These are phyloP conservation scores for Fraxinus americana DNA, from an alignment of 257 asterid genomes.

Conservation along the genomic window DNA sequence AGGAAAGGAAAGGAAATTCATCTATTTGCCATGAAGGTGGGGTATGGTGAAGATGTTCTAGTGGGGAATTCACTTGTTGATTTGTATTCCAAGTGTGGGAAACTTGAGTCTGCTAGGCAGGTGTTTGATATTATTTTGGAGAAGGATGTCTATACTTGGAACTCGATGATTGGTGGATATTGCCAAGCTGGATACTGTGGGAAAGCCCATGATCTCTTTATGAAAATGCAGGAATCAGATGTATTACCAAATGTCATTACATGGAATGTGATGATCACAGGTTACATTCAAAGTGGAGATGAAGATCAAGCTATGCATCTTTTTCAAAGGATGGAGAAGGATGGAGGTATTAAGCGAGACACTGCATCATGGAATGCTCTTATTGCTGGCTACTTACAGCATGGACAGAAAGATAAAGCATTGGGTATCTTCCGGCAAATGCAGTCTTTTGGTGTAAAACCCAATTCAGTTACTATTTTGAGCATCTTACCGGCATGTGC, in stretches of 20 bases:
- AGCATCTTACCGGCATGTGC: slow-evolving; percentile 80
- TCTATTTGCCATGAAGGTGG: slow-evolving; percentile 56
- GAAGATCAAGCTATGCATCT: slow-evolving; percentile 82
- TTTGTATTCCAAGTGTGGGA: slow-evolving; percentile 78
- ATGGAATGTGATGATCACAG: slow-evolving; percentile 78
- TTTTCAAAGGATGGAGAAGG: slow-evolving; percentile 67
- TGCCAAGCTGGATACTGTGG: slow-evolving; percentile 81
- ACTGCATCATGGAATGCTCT: slow-evolving; percentile 87
- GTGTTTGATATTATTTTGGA: slow-evolving; percentile 54
- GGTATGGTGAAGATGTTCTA: slow-evolving; percentile 55
- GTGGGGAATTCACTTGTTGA: slow-evolving; percentile 75
- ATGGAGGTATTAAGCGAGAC: slow-evolving; percentile 59
- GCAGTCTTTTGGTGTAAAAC: slow-evolving; percentile 59
- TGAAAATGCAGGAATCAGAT: slow-evolving; percentile 55
- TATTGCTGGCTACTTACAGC: slow-evolving; percentile 65
- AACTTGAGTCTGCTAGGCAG: slow-evolving; percentile 55
- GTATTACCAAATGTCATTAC: slow-evolving; percentile 68
- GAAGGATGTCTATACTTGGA: slow-evolving; percentile 81
- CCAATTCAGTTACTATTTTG: slow-evolving; percentile 70
- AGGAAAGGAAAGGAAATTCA: slow-evolving; percentile 73
- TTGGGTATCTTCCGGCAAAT: slow-evolving; percentile 60
- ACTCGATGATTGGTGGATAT: slow-evolving; percentile 81
- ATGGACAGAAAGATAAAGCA: slow-evolving; percentile 64
- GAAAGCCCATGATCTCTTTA: slow-evolving; percentile 69
- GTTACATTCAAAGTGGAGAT: slow-evolving; percentile 72